Conservation (phyloP, 345 rosid species). For the Streptanthus diversifolius region DNA sequence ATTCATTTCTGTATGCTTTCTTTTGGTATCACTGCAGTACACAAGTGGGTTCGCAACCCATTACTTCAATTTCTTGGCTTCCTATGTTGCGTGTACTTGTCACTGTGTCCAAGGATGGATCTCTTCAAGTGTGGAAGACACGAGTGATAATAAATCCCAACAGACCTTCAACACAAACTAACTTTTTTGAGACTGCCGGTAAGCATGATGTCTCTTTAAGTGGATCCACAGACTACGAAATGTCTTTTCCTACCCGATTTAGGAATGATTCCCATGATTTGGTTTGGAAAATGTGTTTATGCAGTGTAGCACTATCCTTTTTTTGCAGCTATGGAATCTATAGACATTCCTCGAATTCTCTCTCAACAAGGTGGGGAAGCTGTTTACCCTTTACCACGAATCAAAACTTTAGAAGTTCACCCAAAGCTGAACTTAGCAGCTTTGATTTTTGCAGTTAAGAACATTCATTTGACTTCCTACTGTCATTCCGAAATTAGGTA, state of each 20-base stretch:
- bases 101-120: slow-evolving; percentile 86
- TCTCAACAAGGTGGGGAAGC: slow-evolving; percentile 98
- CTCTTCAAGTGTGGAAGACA: slow-evolving; percentile 94
- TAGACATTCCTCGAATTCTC: slow-evolving; percentile 82
- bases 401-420: slow-evolving; percentile 82
- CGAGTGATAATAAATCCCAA: slow-evolving; percentile 72
- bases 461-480: slow-evolving; percentile 13
- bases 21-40: slow-evolving; percentile 45
- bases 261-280: not conserved
- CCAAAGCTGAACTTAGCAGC: slow-evolving; percentile 87
- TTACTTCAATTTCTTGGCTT: slow-evolving; percentile 85
- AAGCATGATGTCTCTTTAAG: slow-evolving; percentile 20
- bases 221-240: not conserved
- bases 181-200: slow-evolving; percentile 95
- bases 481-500: slow-evolving; percentile 15
- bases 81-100: slow-evolving; percentile 75
- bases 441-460: slow-evolving; percentile 84
- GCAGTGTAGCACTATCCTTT: slow-evolving; percentile 3
- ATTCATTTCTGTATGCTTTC: not conserved
- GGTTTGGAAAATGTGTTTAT: slow-evolving; percentile 5
- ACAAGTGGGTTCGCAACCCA: slow-evolving; percentile 94
- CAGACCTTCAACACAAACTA: slow-evolving; percentile 86
- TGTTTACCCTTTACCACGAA: slow-evolving; percentile 86
- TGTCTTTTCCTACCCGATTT: not conserved
- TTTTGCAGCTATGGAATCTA: slow-evolving; percentile 74